Evolutionary conservation across 768 basidiomycete species (phyloP).

Genomic region (Termitomyces sp.): DNA sequence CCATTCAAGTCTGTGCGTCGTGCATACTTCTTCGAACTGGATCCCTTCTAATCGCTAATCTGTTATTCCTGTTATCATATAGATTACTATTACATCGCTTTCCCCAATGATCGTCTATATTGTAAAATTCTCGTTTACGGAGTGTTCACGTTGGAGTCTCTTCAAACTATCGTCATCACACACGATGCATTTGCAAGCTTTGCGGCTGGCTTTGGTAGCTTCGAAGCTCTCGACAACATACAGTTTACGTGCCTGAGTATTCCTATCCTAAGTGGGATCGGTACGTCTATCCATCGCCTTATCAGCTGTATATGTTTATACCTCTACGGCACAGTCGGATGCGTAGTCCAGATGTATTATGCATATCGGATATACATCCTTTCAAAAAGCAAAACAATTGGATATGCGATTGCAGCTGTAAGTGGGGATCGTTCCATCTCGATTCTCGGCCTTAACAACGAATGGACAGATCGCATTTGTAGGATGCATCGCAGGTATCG

Average conservation of each 20-base stretch:
- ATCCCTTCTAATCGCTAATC: not conserved
- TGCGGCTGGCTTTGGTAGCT: slow-evolving; percentile 24
- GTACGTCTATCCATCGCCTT: slow-evolving; percentile 9
- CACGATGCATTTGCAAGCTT: slow-evolving; percentile 25
- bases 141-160: slow-evolving; percentile 24
- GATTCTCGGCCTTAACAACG: not conserved
- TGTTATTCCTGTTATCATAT: not conserved
- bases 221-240: slow-evolving; percentile 19
- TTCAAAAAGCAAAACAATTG: slow-evolving; percentile 18
- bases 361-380: slow-evolving; percentile 29
- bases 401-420: slow-evolving; percentile 15
- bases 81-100: slow-evolving; percentile 31
- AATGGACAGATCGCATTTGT: slow-evolving; percentile 13
- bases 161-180: slow-evolving; percentile 23
- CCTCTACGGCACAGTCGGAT: slow-evolving; percentile 19
- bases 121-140: slow-evolving; percentile 24
- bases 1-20: slow-evolving; percentile 27
- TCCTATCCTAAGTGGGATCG: slow-evolving; percentile 26
- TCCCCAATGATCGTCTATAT: slow-evolving; percentile 21
- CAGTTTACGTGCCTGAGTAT: slow-evolving; percentile 23
- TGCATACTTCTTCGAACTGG: not conserved
- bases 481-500: slow-evolving; percentile 17
- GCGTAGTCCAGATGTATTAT: slow-evolving; percentile 28
- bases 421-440: not conserved
- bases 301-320: not conserved